Percentiles rank a stretch among this genome's conserved stretches.
phyloP scores from a whole-genome alignment of 495 filamentous ascomycete species.

The Astrocystis sublimbata region DNA sequence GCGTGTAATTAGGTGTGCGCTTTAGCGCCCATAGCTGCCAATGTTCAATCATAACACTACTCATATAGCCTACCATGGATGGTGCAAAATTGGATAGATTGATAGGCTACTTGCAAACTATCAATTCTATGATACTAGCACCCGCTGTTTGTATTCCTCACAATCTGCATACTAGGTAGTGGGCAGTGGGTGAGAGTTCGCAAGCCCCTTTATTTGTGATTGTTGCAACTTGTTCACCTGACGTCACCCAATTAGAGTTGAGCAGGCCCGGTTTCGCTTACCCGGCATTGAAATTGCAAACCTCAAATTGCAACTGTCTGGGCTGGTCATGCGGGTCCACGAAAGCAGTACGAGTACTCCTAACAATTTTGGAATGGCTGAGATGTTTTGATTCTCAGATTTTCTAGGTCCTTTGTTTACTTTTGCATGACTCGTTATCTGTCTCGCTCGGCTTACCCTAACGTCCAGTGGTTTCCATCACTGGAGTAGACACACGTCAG shows the following conservation, averaged over 20 bases:
- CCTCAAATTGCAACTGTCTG: not conserved
- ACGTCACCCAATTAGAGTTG: constrained; percentile 19
- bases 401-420: too few species aligned
- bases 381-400: too few species aligned
- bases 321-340: not conserved
- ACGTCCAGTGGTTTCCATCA: not conserved
- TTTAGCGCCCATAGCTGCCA: not conserved
- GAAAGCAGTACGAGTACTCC: not conserved
- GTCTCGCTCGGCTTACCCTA: not conserved
- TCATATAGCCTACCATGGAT: too few species aligned
- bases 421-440: constrained; percentile 8
- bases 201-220: not conserved
- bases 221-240: constrained; percentile 12
- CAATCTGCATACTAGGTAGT: not conserved
- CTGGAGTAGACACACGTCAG: not conserved
- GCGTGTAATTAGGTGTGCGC: not conserved
- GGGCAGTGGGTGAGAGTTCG: not conserved
- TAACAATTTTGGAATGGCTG: not conserved
- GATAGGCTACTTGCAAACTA: not conserved
- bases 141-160: not conserved
- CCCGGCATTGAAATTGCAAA: constrained; percentile 9
- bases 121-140: not conserved
- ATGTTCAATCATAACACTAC: too few species aligned
- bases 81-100: too few species aligned
- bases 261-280: constrained; percentile 15